These are phyloP conservation scores for Hyphopichia wangnamkhiaoensis DNA, from an alignment of 1,139 yeast genomes.

Conservation along the genomic window DNA sequence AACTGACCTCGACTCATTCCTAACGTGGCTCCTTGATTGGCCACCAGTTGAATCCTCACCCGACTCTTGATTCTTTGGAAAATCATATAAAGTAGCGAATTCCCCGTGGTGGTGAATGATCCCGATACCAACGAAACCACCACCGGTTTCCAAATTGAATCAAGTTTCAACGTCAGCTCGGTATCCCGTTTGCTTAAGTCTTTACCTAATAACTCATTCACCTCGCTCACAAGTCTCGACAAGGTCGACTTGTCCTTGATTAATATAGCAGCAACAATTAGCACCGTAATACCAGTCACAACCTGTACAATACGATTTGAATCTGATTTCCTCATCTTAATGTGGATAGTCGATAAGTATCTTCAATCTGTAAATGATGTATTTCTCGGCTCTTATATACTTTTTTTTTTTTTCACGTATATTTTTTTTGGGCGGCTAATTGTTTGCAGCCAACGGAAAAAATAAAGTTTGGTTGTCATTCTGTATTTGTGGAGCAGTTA, in stretches of 20 bases:
- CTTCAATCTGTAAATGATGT: too few species aligned
- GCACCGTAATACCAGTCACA: conserved; percentile 3
- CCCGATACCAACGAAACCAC: conserved; percentile 7
- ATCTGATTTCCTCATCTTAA: neutral
- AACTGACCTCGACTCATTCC: conserved; percentile 6
- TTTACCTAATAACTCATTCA: too few species aligned
- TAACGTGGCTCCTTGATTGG: too few species aligned
- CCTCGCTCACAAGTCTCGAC: neutral
- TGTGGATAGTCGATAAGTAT: too few species aligned
- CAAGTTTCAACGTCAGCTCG: neutral
- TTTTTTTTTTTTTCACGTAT: too few species aligned
- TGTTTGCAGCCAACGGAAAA: too few species aligned
- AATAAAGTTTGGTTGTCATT: too few species aligned
- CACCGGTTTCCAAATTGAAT: conserved; percentile 2
- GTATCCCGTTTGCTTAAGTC: too few species aligned
- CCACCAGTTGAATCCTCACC: too few species aligned
- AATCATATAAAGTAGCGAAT: conserved; percentile 3
- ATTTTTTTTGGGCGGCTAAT: too few species aligned
- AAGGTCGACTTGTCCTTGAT: conserved; percentile 4
- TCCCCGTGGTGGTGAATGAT: conserved; percentile 7
- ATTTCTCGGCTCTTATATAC: too few species aligned
- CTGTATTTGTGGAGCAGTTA: too few species aligned
- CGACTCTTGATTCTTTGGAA: neutral
- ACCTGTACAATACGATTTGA: conserved; percentile 2
- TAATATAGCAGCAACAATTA: conserved; percentile 3